Evolutionary conservation across 2,329 filamentous ascomycete genomes (phyloP).

Genomic region (Fusarium floridanum): DNA sequence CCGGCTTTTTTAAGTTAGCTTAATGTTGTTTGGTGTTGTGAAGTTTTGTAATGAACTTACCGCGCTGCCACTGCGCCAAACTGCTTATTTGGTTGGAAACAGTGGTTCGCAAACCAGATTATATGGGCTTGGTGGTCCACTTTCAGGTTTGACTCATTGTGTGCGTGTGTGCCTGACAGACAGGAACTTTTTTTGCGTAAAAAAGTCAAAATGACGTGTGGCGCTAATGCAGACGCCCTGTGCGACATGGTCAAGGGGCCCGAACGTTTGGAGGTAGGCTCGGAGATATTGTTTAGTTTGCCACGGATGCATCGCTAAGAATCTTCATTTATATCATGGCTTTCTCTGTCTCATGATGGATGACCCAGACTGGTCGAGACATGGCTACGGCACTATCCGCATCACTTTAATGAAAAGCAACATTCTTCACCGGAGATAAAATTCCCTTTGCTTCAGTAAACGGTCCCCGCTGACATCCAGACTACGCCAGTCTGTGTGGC

Average conservation of each 20-base stretch:
- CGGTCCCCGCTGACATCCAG: neutral
- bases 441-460: neutral
- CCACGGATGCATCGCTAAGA: neutral
- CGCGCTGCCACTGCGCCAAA: constrained; percentile 3
- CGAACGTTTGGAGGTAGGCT: neutral
- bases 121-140: neutral
- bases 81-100: neutral
- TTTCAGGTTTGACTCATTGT: neutral
- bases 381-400: neutral
- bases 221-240: neutral
- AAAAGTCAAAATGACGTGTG: neutral
- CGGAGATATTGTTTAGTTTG: neutral
- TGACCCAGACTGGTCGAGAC: neutral
- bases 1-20: neutral
- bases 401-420: neutral
- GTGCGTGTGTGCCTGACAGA: neutral
- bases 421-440: neutral
- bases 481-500: neutral
- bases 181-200: neutral
- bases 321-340: neutral
- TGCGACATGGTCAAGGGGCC: neutral
- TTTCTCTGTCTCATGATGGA: neutral
- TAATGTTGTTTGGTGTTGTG: neutral
- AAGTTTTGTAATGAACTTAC: neutral
- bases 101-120: neutral